Conservation (phyloP, 345 rosid genomes). For the Cardamine chenopodiifolia region DNA sequence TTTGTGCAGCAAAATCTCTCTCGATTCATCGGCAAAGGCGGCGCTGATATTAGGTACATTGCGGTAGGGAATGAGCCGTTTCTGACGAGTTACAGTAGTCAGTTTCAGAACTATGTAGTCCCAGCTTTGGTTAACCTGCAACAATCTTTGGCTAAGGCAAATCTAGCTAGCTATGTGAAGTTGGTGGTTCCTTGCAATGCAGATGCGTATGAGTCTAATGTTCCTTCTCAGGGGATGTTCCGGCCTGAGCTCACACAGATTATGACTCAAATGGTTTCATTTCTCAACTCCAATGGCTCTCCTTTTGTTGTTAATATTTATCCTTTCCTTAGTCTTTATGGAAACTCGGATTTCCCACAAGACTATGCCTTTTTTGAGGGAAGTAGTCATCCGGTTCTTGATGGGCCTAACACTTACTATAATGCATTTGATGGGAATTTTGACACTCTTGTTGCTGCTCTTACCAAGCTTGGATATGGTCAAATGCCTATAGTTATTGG, state of each 20-base stretch:
- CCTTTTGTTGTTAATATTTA: constrained; percentile 92
- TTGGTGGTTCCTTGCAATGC: constrained; percentile 96
- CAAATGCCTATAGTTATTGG: constrained; percentile 94
- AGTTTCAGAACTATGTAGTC: constrained; percentile 70
- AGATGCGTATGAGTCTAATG: constrained; percentile 80
- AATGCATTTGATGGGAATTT: constrained; percentile 95
- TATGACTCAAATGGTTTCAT: constrained; percentile 76
- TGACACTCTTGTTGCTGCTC: constrained; percentile 91
- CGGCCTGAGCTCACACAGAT: constrained; percentile 84
- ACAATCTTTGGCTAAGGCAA: constrained; percentile 75
- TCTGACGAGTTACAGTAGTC: constrained; percentile 67
- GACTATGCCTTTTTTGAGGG: constrained; percentile 93
- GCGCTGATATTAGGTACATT: constrained; percentile 80
- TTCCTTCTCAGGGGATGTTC: constrained; percentile 92
- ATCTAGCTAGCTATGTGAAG: constrained; percentile 83
- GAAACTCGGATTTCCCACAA: constrained; percentile 88
- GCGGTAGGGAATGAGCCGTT: constrained; percentile 98
- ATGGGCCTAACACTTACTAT: constrained; percentile 74
- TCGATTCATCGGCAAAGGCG: constrained; percentile 69
- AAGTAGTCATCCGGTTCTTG: constrained; percentile 74
- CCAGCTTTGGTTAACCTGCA: constrained; percentile 85
- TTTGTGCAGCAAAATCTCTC: constrained; percentile 86
- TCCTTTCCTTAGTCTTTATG: constrained; percentile 94
- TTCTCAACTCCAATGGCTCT: constrained; percentile 86
- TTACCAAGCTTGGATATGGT: constrained; percentile 75